Evolutionary conservation across 108 stramenopile species (phyloP).

Genomic region (Cylindrotheca closterium): DNA sequence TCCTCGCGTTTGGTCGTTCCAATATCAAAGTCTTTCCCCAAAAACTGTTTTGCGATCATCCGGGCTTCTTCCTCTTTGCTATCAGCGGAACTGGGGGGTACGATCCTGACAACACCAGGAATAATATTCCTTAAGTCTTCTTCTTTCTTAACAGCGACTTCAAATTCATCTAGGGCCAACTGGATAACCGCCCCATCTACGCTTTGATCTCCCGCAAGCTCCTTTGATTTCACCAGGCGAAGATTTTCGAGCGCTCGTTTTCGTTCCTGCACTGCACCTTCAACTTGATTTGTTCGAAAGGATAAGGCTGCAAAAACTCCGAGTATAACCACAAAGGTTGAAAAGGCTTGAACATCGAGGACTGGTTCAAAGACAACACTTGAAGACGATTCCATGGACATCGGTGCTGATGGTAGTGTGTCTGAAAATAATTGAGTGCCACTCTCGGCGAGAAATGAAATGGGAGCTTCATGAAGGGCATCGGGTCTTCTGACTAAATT

Average conservation of each 20-base stretch:
- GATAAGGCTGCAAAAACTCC: conserved; percentile 51
- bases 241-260: conserved; percentile 42
- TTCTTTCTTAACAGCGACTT: conserved; percentile 50
- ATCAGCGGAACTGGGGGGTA: conserved; percentile 43
- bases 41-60: conserved; percentile 44
- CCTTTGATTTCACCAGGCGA: conserved; percentile 46
- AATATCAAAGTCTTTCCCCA: conserved; percentile 27
- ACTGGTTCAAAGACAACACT: conserved; percentile 50
- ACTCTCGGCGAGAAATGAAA: too few relatives aligned
- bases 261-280: conserved; percentile 49
- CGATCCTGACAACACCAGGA: conserved; percentile 60
- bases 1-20: conserved; percentile 11
- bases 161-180: conserved; percentile 40
- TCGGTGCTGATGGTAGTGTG: too few relatives aligned
- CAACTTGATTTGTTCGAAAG: conserved; percentile 52
- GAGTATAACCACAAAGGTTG: conserved; percentile 55
- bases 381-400: neutral
- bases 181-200: conserved; percentile 21
- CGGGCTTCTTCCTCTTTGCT: conserved; percentile 32
- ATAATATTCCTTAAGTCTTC: conserved; percentile 56
- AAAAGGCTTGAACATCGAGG: conserved; percentile 55
- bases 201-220: conserved; percentile 34
- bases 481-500: too few relatives aligned
- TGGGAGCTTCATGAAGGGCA: too few relatives aligned
- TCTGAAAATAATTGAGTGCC: too few relatives aligned